Conservation (phyloP, 2,329 filamentous ascomycete genomes). For the Colletotrichum melonis region DNA sequence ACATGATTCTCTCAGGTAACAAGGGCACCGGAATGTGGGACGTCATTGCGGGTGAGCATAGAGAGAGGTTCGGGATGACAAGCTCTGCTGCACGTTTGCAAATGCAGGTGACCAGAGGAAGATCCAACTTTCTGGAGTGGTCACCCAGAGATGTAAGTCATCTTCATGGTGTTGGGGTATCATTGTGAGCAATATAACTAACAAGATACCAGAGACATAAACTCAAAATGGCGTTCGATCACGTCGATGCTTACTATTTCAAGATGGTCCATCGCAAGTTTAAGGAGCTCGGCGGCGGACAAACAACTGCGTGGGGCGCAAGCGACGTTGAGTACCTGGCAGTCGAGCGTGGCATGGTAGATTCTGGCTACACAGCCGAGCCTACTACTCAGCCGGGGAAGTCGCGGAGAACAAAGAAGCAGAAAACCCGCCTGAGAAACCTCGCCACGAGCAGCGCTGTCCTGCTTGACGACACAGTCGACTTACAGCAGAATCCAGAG, state of each 20-base stretch:
- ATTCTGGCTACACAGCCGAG: constrained; percentile 47
- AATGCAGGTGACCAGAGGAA: constrained; percentile 65
- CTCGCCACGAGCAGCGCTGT: constrained; percentile 15
- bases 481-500: constrained; percentile 34
- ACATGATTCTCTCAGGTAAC: constrained; percentile 49
- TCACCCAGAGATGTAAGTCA: constrained; percentile 59
- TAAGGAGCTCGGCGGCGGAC: constrained; percentile 61
- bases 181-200: neutral
- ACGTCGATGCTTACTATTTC: constrained; percentile 42
- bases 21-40: constrained; percentile 71
- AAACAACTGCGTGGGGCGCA: constrained; percentile 60
- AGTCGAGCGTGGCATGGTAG: constrained; percentile 58
- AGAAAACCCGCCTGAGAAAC: constrained; percentile 42
- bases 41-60: constrained; percentile 59
- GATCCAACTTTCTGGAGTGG: constrained; percentile 62
- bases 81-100: constrained; percentile 63
- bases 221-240: neutral
- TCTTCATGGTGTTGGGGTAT: neutral
- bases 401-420: constrained; percentile 54
- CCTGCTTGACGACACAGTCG: constrained; percentile 29
- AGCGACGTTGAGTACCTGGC: constrained; percentile 62
- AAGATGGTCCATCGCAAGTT: constrained; percentile 55
- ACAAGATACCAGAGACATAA: neutral
- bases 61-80: constrained; percentile 46
- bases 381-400: constrained; percentile 49